Conservation (phyloP, 352 stramenopile genomes). For the Plasmopara viticola region DNA sequence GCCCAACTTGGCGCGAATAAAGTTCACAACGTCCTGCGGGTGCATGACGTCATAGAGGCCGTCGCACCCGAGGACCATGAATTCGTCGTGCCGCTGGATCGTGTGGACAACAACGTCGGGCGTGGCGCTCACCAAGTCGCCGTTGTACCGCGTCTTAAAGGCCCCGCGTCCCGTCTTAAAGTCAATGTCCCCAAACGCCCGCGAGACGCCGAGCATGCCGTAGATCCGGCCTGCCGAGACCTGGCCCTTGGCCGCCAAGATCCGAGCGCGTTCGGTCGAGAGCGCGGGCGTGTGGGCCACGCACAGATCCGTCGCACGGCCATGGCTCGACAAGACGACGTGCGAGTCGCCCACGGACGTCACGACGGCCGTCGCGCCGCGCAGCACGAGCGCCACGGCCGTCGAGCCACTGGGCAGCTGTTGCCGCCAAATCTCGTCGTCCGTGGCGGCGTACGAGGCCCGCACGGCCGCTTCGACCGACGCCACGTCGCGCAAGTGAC, state of each 20-base stretch:
- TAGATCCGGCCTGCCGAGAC: constrained; percentile 84
- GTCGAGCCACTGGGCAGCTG: constrained; percentile 74
- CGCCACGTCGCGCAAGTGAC: constrained; percentile 22
- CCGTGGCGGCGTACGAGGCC: constrained; percentile 48
- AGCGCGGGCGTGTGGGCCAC: constrained; percentile 62
- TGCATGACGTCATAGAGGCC: constrained; percentile 83
- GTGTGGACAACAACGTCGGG: constrained; percentile 59
- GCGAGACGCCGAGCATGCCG: constrained; percentile 71
- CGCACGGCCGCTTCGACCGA: constrained; percentile 12
- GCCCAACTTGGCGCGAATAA: constrained; percentile 63
- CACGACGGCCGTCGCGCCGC: constrained; percentile 42
- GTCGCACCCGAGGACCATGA: constrained; percentile 78
- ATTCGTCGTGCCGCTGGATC: constrained; percentile 60
- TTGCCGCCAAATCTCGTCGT: constrained; percentile 67
- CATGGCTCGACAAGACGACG: constrained; percentile 59
- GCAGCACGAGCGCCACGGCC: constrained; percentile 54
- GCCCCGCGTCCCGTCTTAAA: constrained; percentile 80
- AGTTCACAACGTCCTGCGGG: constrained; percentile 76
- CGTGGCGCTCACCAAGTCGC: constrained; percentile 65
- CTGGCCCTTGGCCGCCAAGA: constrained; percentile 73
- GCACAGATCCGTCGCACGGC: constrained; percentile 51
- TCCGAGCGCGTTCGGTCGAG: constrained; percentile 67
- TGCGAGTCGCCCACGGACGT: constrained; percentile 79
- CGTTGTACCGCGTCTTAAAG: constrained; percentile 79
- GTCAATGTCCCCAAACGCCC: constrained; percentile 81